These are phyloP conservation scores for Trichopus zeylanicus DNA, from an alignment of 116 monocot genomes.

Conservation along the genomic window DNA sequence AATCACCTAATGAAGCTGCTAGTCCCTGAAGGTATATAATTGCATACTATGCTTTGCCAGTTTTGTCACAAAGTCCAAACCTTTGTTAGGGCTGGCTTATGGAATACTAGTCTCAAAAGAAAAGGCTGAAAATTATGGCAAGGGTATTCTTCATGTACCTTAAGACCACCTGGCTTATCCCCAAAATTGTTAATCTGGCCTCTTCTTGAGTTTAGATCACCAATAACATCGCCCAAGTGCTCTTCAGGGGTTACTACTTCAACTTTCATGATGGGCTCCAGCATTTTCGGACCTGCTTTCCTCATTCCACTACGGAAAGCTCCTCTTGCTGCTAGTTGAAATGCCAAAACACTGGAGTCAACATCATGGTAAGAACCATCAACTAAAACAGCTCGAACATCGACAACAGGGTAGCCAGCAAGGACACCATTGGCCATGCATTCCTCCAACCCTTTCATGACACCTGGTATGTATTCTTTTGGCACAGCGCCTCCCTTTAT, in stretches of 20 bases:
- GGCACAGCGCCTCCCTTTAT: conserved; percentile 92
- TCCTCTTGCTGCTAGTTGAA: conserved; percentile 89
- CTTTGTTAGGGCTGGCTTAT: no score
- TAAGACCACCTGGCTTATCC: conserved; percentile 94
- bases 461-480: conserved; percentile 92
- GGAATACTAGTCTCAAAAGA: no score
- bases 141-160: conserved; percentile 64
- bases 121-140: no score
- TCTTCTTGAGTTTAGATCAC: conserved; percentile 95
- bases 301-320: conserved; percentile 90
- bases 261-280: conserved; percentile 98
- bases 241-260: conserved; percentile 96
- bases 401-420: conserved; percentile 93
- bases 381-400: conserved; percentile 75
- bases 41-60: no score
- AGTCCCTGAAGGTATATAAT: no score
- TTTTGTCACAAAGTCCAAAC: no score
- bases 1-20: no score
- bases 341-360: conserved; percentile 95
- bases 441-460: conserved; percentile 95
- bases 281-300: conserved; percentile 73
- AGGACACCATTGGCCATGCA: conserved; percentile 93
- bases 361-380: conserved; percentile 96
- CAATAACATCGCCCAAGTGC: conserved; percentile 98
- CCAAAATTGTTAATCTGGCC: conserved; percentile 82